Base-by-base conservation (phyloP, 2,329 filamentous ascomycete species). In the Tetracladium maxilliforme region DNA sequence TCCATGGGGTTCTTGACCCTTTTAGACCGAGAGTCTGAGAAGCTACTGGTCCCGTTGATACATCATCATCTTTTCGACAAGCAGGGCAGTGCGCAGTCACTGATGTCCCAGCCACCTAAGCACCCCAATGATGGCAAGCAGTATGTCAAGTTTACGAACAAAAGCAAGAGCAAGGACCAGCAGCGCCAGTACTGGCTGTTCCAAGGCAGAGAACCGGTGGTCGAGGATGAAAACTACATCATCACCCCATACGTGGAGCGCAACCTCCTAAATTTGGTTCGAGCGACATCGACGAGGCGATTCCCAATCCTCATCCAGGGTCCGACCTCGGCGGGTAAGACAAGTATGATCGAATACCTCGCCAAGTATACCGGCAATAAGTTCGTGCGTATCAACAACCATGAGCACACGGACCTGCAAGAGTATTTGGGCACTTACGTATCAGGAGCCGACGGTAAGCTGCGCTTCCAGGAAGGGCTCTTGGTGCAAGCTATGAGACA, bases 321-420 rank as follows among this genome's bases (percentile, higher is more conserved):
- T 4, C 90, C 92, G 9, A 99, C 90, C 0, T 98, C 92, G 5
- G 81, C 87, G 9, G 90, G 90, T 35, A 99, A 99, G 52, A 99
- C 90, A 1, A 95, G 87, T 50, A 98, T 99, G 90, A 92, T 98
- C 21, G 87, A 95, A 50, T 94, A 93, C 45, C 64, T 99, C 19
- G 87, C 92, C n/a, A 90, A 92, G 42, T 78, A 81, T 28, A 95
- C 84, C 16, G 90, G 92, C 4, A 93, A 99, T 47, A 90, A 81
- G 43, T 98, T 95, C 44, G 84, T 98, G 21, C 73, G 90, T 31
- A 98, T 99, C 59, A 99, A 99, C 54, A 99, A 99, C 39, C 90
- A 99, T 50, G 92, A 99, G 45, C 90, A 98, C 43, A 98, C 90
- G 0, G 90, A 99, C 48, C 58, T 99, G 19, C 90, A 98, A 49